A percentile compares a stretch with the other conserved stretches of the same genome.
Evolutionary conservation across 2,329 filamentous ascomycete species (phyloP).

Genomic region (Emergomyces orientalis): DNA sequence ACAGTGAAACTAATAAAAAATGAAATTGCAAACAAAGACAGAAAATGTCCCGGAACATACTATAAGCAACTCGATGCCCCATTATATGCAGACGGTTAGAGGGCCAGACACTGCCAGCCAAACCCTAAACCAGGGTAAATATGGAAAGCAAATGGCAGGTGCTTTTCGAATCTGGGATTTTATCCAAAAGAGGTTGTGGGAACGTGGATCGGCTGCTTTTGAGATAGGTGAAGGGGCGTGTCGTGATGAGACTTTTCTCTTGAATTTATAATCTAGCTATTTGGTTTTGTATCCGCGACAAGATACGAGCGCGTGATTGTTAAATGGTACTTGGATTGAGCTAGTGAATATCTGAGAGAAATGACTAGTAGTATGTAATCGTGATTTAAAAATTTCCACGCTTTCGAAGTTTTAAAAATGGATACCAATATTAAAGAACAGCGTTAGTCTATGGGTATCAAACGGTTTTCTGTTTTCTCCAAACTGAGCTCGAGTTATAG

Average conservation of each 20-base stretch:
- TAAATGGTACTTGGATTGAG: neutral
- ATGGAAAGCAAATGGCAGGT: neutral
- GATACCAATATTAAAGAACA: no score
- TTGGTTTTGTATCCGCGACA: neutral
- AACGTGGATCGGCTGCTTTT: neutral
- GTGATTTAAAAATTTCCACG: no score
- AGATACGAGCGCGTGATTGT: neutral
- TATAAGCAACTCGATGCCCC: neutral
- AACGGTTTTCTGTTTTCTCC: no score
- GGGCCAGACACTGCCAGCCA: neutral
- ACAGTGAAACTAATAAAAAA: neutral
- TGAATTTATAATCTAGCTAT: neutral
- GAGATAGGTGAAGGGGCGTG: neutral
- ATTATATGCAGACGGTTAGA: neutral
- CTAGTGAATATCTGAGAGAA: neutral
- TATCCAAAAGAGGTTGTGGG: neutral
- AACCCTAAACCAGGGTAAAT: neutral
- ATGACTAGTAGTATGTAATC: no score
- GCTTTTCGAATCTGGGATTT: neutral
- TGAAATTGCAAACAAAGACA: neutral
- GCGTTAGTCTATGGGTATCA: neutral
- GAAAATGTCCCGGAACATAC: neutral
- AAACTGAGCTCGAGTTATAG: no score
- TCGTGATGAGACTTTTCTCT: neutral
- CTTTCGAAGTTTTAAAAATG: no score